A percentile compares a stretch with the other conserved stretches of the same genome.
Evolutionary conservation across 164 flowering plant species (phyloP).

Genomic region (Stephania yunnanensis): DNA sequence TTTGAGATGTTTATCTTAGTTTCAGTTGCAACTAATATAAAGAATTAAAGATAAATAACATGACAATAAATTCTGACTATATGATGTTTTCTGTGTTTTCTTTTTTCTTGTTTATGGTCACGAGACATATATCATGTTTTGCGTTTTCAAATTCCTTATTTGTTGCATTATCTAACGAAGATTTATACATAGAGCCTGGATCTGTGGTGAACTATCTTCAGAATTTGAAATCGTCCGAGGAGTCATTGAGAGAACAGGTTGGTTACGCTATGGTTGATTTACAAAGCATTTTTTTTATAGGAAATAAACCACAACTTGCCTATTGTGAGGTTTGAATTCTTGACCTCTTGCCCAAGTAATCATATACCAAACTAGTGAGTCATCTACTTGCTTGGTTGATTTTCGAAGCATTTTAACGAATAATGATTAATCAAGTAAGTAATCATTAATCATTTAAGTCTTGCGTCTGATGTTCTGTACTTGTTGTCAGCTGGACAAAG

Average conservation of each 20-base stretch:
- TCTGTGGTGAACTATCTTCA: slow-evolving; percentile 64
- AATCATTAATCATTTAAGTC: neutral
- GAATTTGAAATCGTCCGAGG: slow-evolving; percentile 76
- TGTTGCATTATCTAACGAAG: neutral
- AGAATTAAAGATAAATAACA: neutral
- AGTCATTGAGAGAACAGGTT: slow-evolving; percentile 83
- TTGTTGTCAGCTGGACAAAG: slow-evolving; percentile 71
- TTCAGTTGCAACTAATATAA: neutral
- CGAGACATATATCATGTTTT: neutral
- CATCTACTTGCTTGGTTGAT: neutral
- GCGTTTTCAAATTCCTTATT: neutral
- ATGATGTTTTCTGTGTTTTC: neutral
- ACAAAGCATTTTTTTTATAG: neutral
- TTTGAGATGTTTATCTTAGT: neutral
- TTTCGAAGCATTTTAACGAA: neutral
- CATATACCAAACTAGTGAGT: too few relatives aligned
- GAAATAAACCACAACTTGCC: too few relatives aligned
- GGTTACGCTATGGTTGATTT: neutral
- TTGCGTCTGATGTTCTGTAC: slow-evolving; percentile 8
- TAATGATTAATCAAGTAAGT: neutral
- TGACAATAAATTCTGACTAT: neutral
- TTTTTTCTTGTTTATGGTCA: neutral
- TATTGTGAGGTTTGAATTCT: too few relatives aligned
- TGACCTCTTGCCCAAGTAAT: too few relatives aligned
- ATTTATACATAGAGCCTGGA: slow-evolving; percentile 54